Evolutionary conservation across 768 basidiomycete species (phyloP), one percentile per base, ranked within the genome.

Genomic region (Boletus coccyginus): DNA sequence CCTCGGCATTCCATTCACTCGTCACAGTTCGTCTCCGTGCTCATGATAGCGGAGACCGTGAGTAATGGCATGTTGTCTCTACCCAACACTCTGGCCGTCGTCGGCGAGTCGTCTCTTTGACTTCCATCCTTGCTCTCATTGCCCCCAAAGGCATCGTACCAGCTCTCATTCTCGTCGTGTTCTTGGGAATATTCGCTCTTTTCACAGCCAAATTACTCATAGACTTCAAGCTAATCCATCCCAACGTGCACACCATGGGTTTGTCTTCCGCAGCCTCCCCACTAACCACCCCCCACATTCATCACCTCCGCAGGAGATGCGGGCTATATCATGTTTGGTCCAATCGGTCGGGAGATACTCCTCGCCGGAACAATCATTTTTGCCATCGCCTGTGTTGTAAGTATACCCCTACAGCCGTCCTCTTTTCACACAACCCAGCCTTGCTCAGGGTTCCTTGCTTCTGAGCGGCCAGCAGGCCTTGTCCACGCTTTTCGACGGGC

Each of bases 161-260:
- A 27, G 51, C 53, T n/a, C 53, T 54, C 51, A 41, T 54, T 11
- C 51, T 54, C 40, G 16, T 54, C 32, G 51, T 54, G 9, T 41
- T 41, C 32, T 1, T 54, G 31, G 51, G 53, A 27, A n/a, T 54
- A n/a, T 54, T 41, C 27, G 39, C 24, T 33, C 53, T 54, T 27
- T 54, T 54, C 53, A 54, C 53, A 9, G 78, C 81, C 8, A 81
- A 82, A 55, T 66, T 83, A 5, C 69, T 83, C 48, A 73, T 84
- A 41, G 53, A 41, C 38, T 54, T 54, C 38, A 54, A 54, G 53
- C 21, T 51, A 32, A 81, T 80, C 54, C 81, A 83, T 62, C 80
- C 78, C 0, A 69, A 75, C 29, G 81, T 82, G 7, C 81, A 83
- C 57, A 81, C 73, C 53, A 82, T 83, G 80, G 76, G 76, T 81